These are phyloP conservation scores for Solanum chaucha DNA, from an alignment of 257 asterid species.

Conservation along the genomic window DNA sequence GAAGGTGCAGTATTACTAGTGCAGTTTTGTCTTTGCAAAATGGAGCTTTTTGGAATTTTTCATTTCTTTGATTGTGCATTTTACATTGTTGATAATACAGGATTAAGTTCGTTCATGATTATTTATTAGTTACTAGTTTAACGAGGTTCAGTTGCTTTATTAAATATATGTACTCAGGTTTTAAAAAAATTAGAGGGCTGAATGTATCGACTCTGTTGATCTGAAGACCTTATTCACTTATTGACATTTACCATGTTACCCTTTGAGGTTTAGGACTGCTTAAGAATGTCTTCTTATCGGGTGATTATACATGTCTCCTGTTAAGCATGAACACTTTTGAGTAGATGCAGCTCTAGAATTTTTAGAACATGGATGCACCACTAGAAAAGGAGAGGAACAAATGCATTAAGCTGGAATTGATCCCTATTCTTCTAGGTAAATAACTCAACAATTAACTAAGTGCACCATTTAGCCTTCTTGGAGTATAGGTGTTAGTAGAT, in stretches of 20 bases:
- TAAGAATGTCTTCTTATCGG: not conserved
- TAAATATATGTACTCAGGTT: not conserved
- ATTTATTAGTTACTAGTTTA: not conserved
- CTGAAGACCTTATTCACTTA: not conserved
- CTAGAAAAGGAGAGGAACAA: not conserved
- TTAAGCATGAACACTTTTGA: not conserved
- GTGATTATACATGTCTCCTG: not conserved
- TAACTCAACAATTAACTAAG: not conserved
- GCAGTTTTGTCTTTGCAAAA: not conserved
- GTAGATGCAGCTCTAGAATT: not conserved
- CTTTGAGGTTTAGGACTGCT: not conserved
- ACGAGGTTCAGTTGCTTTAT: not conserved
- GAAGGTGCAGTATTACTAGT: not conserved
- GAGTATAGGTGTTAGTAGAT: not conserved
- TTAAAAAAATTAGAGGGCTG: not conserved
- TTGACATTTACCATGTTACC: not conserved
- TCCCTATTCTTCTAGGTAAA: not conserved
- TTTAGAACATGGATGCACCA: not conserved
- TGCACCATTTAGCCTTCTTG: not conserved
- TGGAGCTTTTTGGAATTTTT: not conserved
- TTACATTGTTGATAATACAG: not conserved
- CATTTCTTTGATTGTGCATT: not conserved
- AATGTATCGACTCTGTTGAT: not conserved
- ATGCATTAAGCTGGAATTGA: not conserved
- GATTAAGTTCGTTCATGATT: not conserved